Base-by-base conservation (phyloP, 2,329 filamentous ascomycete genomes). In the Ustulina deusta region DNA sequence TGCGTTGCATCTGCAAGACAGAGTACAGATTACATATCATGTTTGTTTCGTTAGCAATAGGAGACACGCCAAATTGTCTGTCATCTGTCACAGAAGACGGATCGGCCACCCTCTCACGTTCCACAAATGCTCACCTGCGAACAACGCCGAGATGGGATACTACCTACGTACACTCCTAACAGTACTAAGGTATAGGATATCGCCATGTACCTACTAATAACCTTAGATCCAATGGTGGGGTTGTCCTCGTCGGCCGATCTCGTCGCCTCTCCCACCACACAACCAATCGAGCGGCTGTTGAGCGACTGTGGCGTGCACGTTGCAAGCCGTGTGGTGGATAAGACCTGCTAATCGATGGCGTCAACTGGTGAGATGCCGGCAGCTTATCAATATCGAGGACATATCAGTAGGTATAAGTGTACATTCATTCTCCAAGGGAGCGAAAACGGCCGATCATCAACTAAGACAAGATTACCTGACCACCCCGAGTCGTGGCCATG, bases 291-390 rank as follows among this genome's bases (percentile, higher is more conserved):
- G 36, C 49, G 27, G 51, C n/a, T 25, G 13, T 40, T 17, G 38
- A 27, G 6, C 42, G 38, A 29, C 36, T 40, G 36, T 15, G 11
- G 10, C 15, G 22, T 20, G 55, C 66, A 69, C 63, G 66, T 69
- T 69, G 63, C 55, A 11, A 38, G 40, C 61, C 32, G 55, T 57
- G 20, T 66, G 66, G 66, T 66, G 59, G 66, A 34, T 66, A 63
- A 66, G 61, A 46, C 49, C 40, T 34, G 34, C 60, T 57, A 66
- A 49, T 52, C 66, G 46, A 69, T 69, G 66, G 66, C 66, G 66
- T 69, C 66, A 69, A 69, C 60, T 38, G 36, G n/a, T 36, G 40
- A 60, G 36, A 54, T 42, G 51, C 61, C 51, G 57, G 22, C 20
- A 32, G 52, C 61, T 54, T 65, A 68, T 65, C 61, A 58, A 52